phyloP scores from a whole-genome alignment of 768 basidiomycete species.

The Naganishia vishniacii region DNA sequence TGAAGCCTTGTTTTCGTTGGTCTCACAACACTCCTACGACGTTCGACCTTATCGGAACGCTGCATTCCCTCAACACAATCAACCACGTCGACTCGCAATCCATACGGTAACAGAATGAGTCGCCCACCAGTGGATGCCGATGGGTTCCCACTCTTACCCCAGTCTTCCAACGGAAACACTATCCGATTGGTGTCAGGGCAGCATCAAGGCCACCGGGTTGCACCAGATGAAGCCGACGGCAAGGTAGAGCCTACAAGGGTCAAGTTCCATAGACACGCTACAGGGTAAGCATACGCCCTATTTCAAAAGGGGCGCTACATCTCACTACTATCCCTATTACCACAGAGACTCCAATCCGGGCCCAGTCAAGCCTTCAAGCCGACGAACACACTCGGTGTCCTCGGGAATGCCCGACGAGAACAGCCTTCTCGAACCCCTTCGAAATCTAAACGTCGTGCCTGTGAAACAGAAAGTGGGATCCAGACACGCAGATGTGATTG shows the following conservation, averaged over 20 bases:
- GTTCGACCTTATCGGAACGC: too few relatives aligned
- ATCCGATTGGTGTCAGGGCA: constrained; percentile 8
- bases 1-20: too few relatives aligned
- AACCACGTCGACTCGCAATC: too few relatives aligned
- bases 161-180: constrained; percentile 3
- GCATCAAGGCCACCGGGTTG: not conserved
- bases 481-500: constrained; percentile 47
- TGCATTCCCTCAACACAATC: too few relatives aligned
- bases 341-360: not conserved
- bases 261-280: constrained; percentile 15
- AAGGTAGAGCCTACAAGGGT: not conserved
- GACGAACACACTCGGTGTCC: constrained; percentile 10
- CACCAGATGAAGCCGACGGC: not conserved
- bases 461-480: constrained; percentile 27
- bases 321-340: not conserved
- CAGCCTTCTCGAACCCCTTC: not conserved
- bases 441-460: constrained; percentile 15
- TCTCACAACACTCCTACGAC: too few relatives aligned
- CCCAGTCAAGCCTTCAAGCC: not conserved
- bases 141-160: constrained; percentile 10
- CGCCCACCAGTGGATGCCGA: constrained; percentile 6
- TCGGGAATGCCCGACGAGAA: not conserved
- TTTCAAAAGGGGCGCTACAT: not conserved
- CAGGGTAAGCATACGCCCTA: not conserved
- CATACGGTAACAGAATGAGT: not conserved